Percentiles rank a stretch among this genome's conserved stretches.
Conservation (phyloP, 805 yeast genomes). For the Kuraishia ogatae region DNA sequence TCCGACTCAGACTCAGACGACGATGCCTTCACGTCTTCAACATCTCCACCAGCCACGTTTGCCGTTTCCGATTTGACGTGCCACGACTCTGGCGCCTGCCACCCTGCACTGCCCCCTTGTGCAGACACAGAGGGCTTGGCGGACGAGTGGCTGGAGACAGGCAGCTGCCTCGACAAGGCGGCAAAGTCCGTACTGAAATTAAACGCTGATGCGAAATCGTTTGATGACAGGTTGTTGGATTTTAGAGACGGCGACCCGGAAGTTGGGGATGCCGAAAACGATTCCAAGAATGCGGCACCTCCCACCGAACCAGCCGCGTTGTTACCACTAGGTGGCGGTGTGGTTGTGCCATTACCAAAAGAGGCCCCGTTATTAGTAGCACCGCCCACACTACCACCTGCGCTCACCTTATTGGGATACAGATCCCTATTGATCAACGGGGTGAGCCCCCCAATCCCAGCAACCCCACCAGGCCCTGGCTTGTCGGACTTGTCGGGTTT, state of each 20-base stretch:
- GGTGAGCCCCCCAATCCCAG: constrained; percentile 10
- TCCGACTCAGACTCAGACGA: neutral
- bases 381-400: neutral
- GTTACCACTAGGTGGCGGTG: neutral
- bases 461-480: neutral
- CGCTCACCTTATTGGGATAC: neutral
- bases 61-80: constrained; percentile 26
- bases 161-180: constrained; percentile 2
- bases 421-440: constrained; percentile 2
- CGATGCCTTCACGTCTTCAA: constrained; percentile 1
- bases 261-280: constrained; percentile 1
- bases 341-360: neutral
- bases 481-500: neutral
- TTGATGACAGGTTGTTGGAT: constrained; percentile 1
- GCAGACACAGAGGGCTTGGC: neutral
- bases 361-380: neutral
- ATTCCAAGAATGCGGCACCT: neutral
- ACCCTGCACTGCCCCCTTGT: constrained; percentile 11
- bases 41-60: neutral
- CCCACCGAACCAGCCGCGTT: too few species aligned
- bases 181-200: neutral
- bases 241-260: neutral
- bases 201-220: neutral
- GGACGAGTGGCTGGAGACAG: neutral
- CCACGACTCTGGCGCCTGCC: constrained; percentile 60